Evolutionary conservation across 768 basidiomycete genomes (phyloP).

Genomic region (Lactarius quietus): DNA sequence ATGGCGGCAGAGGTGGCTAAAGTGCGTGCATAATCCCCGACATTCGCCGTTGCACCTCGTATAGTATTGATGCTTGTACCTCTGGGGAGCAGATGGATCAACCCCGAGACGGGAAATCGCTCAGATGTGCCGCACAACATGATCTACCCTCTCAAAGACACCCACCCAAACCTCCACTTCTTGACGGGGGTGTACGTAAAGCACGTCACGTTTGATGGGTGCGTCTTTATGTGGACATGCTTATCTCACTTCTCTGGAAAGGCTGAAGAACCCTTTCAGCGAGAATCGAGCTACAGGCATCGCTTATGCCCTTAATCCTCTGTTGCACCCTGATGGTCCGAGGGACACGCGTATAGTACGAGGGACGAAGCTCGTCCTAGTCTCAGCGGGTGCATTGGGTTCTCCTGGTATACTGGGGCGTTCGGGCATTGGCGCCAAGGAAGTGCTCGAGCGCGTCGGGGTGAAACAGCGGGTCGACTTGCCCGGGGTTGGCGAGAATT

Average conservation of each 20-base stretch:
- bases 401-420: constrained; percentile 55
- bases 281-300: constrained; percentile 33
- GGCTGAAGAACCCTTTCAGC: neutral
- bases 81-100: constrained; percentile 44
- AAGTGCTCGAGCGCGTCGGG: constrained; percentile 30
- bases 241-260: constrained; percentile 23
- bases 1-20: constrained; percentile 34
- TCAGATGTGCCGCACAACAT: constrained; percentile 49
- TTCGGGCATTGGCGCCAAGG: constrained; percentile 41
- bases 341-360: constrained; percentile 23
- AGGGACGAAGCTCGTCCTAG: constrained; percentile 37
- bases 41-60: neutral
- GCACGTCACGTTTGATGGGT: constrained; percentile 33
- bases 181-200: constrained; percentile 35
- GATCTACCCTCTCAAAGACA: constrained; percentile 37
- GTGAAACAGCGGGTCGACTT: constrained; percentile 37
- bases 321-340: constrained; percentile 27
- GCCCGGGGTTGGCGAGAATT: constrained; percentile 44
- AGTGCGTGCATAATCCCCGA: constrained; percentile 42
- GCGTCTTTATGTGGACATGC: constrained; percentile 29
- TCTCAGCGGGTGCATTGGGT: constrained; percentile 41
- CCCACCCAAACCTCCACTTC: constrained; percentile 33
- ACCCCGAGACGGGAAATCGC: constrained; percentile 46
- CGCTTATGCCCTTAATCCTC: constrained; percentile 34
- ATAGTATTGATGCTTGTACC: neutral